These are phyloP conservation scores for Triticum timopheevii DNA, from an alignment of 176 grass and related monocot species.

Conservation along the genomic window DNA sequence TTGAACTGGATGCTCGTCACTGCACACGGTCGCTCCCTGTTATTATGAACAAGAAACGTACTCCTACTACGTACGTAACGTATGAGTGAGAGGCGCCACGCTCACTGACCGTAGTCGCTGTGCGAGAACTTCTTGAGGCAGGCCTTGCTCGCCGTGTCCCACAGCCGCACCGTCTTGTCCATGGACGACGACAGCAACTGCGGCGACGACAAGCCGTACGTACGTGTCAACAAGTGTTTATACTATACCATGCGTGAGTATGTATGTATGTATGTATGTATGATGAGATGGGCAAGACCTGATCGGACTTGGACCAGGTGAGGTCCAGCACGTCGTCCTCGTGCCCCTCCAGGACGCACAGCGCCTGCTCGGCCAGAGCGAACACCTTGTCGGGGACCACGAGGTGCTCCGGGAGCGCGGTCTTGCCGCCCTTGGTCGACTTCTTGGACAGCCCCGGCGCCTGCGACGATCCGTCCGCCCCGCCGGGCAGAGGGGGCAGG, in stretches of 20 bases:
- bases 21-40: slow-evolving; percentile 17
- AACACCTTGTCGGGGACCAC: slow-evolving; percentile 78
- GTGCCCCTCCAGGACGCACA: slow-evolving; percentile 85
- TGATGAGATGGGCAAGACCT: background rate
- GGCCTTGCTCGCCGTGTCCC: slow-evolving; percentile 62
- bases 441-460: slow-evolving; percentile 43
- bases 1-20: slow-evolving; percentile 98
- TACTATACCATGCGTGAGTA: background rate
- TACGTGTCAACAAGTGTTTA: background rate
- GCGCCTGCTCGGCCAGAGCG: slow-evolving; percentile 70
- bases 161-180: slow-evolving; percentile 97
- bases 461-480: slow-evolving; percentile 3
- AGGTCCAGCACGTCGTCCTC: slow-evolving; percentile 85
- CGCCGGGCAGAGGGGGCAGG: background rate
- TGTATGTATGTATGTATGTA: background rate
- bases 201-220: background rate
- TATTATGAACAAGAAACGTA: background rate
- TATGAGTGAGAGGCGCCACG: too few species aligned
- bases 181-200: slow-evolving; percentile 91
- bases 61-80: too few species aligned
- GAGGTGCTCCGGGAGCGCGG: slow-evolving; percentile 66
- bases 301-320: slow-evolving; percentile 81
- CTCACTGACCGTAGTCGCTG: slow-evolving; percentile 69
- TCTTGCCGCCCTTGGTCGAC: slow-evolving; percentile 48
- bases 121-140: slow-evolving; percentile 85